These are phyloP conservation scores for Spergularia marina DNA, from an alignment of 148 eudicot species.

Conservation along the genomic window DNA sequence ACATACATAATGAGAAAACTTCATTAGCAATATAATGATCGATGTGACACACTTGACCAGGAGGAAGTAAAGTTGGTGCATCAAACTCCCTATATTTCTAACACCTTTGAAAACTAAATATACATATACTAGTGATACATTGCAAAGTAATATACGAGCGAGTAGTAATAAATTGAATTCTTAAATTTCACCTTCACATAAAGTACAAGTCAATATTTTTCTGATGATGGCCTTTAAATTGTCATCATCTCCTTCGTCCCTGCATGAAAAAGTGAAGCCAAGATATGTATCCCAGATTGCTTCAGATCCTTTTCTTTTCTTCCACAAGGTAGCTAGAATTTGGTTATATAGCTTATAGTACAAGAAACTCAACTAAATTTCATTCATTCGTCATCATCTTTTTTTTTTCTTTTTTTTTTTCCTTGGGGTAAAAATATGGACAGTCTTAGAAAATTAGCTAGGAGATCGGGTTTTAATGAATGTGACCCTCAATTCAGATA, in stretches of 20 bases:
- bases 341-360: constrained; percentile 16
- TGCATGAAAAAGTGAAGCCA: constrained; percentile 10
- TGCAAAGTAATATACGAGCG: not conserved
- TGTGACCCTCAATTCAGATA: too few species aligned
- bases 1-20: not conserved
- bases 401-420: too few species aligned
- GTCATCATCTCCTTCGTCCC: constrained; percentile 21
- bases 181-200: constrained; percentile 1
- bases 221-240: constrained; percentile 9
- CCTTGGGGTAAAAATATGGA: too few species aligned
- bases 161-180: not conserved
- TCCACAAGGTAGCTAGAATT: constrained; percentile 17
- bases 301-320: not conserved
- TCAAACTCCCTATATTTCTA: constrained; percentile 53
- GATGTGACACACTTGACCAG: constrained; percentile 39
- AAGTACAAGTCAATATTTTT: constrained; percentile 3
- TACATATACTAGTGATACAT: not conserved
- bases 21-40: not conserved
- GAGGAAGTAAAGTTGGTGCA: constrained; percentile 63
- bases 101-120: constrained; percentile 20
- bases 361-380: constrained; percentile 7
- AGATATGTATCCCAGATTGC: not conserved
- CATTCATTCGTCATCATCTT: too few species aligned
- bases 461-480: too few species aligned
- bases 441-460: too few species aligned